Evolutionary conservation across 331 rosid species (phyloP), one percentile per base, ranked within the genome.

Genomic region (Rhamnella rubrinervis): DNA sequence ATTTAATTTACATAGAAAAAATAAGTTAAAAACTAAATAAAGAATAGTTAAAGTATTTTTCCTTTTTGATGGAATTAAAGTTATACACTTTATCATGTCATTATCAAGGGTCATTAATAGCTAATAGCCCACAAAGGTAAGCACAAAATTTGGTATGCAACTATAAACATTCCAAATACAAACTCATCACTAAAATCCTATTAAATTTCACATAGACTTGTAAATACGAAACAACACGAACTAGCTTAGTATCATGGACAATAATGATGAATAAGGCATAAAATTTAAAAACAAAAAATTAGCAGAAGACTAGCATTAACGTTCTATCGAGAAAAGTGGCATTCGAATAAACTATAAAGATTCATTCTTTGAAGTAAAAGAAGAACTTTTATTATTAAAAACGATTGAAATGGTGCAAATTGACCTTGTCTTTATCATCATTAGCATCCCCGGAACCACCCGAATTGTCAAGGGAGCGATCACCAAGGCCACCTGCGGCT

Each of bases 351-450:
- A 16, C 57, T 19, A 52, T 8, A 72, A 72, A 65, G 31, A 64
- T 16, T 63, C 20, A n/a, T 28, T 41, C 19, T 53, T 20, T 25
- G 11, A 61, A 72, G n/a, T 5, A 51, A 31, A 39, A 31, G 35
- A 31, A 4, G 5, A 3, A 31, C 4, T 31, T 31, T 31, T 31
- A 31, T 31, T 31, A 2, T 31, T 6, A 41, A 13, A 28, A 37
- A 50, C 11, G 1, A 61, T 49, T 9, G 13, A 14, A 49, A 61
- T 21, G 26, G 21, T 17, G 53, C 11, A 50, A 66, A 63, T 17
- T 71, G 77, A 72, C 96, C 92, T 84, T 88, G 69, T 78, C 90
- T 59, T 75, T 92, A 13, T 72, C 87, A 47, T 83, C 89, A 53
- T 73, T 50, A 59, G 50, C 73, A 51, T 79, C 83, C 50, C 71